These are phyloP conservation scores for Colletotrichum australisinense DNA, from an alignment of 2,329 filamentous ascomycete species.

Conservation along the genomic window DNA sequence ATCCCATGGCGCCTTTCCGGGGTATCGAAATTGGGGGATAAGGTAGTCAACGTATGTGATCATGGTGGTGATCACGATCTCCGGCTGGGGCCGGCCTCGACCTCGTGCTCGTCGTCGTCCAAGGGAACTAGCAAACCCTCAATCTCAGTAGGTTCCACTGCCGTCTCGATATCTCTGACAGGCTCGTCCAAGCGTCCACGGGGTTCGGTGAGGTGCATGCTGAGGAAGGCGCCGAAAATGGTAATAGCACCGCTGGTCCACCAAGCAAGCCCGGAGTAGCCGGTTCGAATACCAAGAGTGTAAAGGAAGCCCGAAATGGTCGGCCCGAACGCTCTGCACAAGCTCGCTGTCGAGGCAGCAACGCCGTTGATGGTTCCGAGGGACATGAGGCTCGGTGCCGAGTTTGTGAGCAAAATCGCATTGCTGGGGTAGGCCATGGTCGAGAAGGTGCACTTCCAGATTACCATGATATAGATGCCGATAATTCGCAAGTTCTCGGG, in stretches of 20 bases:
- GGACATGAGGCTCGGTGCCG: conserved; percentile 83
- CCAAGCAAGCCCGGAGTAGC: conserved; percentile 92
- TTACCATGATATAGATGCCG: conserved; percentile 80
- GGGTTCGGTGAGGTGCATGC: conserved; percentile 79
- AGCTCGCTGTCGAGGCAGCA: conserved; percentile 89
- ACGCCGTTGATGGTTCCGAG: conserved; percentile 94
- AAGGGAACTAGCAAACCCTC: conserved; percentile 22
- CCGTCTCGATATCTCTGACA: conserved; percentile 53
- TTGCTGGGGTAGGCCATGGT: conserved; percentile 93
- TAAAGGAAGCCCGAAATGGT: conserved; percentile 89
- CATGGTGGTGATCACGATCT: neutral
- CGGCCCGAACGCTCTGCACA: conserved; percentile 89
- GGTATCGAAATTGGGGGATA: neutral
- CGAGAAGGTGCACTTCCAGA: conserved; percentile 94
- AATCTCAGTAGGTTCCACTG: conserved; percentile 39
- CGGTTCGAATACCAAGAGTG: conserved; percentile 79
- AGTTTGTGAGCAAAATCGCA: conserved; percentile 89
- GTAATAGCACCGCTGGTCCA: conserved; percentile 88
- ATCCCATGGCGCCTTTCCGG: neutral
- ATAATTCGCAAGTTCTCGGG: conserved; percentile 77
- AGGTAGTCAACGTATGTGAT: neutral
- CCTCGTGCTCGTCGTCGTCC: conserved; percentile 14
- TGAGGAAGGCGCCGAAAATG: conserved; percentile 78
- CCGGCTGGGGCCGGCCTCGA: conserved; percentile 25
- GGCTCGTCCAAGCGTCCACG: conserved; percentile 56